phyloP scores from a whole-genome alignment of 768 basidiomycete species.

The Pluteus cervinus region DNA sequence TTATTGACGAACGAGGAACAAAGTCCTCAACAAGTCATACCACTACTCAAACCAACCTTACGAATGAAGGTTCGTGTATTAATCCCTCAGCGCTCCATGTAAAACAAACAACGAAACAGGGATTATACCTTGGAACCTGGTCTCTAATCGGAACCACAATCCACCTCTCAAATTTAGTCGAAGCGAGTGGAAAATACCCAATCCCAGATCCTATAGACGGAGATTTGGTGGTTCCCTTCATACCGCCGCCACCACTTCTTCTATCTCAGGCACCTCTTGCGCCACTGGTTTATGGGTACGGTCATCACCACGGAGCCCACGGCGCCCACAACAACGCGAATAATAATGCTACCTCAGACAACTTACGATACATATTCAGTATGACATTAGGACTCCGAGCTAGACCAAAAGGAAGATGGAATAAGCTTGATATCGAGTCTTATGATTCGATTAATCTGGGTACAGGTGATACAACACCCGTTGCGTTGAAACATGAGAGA shows the following conservation, averaged over 20 bases:
- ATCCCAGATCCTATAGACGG: slow-evolving; percentile 12
- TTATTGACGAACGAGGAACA: slow-evolving; percentile 78
- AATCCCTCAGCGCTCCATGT: neutral
- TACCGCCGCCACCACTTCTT: slow-evolving; percentile 3
- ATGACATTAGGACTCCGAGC: slow-evolving; percentile 72
- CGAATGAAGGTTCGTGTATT: slow-evolving; percentile 61
- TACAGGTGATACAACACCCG: slow-evolving; percentile 63
- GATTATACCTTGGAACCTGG: slow-evolving; percentile 71
- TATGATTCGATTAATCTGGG: slow-evolving; percentile 77
- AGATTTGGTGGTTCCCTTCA: slow-evolving; percentile 5
- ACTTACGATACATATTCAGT: slow-evolving; percentile 56
- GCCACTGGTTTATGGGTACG: too few species aligned
- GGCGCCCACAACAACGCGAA: neutral
- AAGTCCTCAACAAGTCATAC: slow-evolving; percentile 66
- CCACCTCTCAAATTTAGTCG: slow-evolving; percentile 57
- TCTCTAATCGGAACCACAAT: slow-evolving; percentile 56
- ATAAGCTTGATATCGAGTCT: slow-evolving; percentile 65
- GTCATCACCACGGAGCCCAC: neutral
- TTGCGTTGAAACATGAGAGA: slow-evolving; percentile 76
- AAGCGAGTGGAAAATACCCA: slow-evolving; percentile 39
- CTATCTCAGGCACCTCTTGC: slow-evolving; percentile 9
- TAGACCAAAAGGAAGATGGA: slow-evolving; percentile 80
- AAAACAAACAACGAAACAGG: too few species aligned
- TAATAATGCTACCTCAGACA: slow-evolving; percentile 7
- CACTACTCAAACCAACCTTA: slow-evolving; percentile 66